Evolutionary conservation across 345 rosid genomes (phyloP).

Genomic region (Gossypium arboreum): DNA sequence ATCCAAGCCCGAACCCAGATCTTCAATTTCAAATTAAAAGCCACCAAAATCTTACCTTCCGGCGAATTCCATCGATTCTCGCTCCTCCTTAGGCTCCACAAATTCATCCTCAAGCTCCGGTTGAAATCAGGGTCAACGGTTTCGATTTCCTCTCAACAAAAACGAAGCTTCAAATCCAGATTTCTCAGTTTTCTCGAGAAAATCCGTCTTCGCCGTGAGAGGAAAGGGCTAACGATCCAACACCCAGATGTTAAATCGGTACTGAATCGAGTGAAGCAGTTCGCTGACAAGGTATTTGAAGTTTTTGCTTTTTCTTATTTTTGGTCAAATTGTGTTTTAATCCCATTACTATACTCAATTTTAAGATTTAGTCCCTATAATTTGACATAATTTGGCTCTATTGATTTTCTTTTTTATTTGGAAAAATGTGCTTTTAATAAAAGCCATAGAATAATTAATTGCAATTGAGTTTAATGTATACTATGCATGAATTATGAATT

Average conservation of each 20-base stretch:
- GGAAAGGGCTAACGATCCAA: conserved; percentile 1
- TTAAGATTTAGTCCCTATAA: no score
- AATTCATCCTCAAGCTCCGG: conserved; percentile 24
- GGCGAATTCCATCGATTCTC: conserved; percentile 26
- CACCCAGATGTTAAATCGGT: conserved; percentile 13
- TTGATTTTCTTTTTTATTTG: no score
- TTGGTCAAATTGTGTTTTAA: neutral
- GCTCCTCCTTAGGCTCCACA: conserved; percentile 26
- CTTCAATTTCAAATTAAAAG: conserved; percentile 29
- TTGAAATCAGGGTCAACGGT: conserved; percentile 20
- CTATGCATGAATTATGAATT: no score
- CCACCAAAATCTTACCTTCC: conserved; percentile 15
- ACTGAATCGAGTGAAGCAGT: neutral
- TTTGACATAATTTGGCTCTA: no score
- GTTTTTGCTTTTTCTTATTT: neutral
- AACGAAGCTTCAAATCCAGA: conserved; percentile 19
- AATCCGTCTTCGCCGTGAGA: neutral
- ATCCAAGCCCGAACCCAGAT: conserved; percentile 25
- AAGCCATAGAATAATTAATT: no score
- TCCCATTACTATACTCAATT: no score
- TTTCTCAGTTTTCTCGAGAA: conserved; percentile 16
- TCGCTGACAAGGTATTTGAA: neutral
- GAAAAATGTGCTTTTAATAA: no score
- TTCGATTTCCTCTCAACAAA: conserved; percentile 8
- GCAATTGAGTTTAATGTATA: no score